Evolutionary conservation across 208 protist species (phyloP).

Genomic region (Crithidia sp.): DNA sequence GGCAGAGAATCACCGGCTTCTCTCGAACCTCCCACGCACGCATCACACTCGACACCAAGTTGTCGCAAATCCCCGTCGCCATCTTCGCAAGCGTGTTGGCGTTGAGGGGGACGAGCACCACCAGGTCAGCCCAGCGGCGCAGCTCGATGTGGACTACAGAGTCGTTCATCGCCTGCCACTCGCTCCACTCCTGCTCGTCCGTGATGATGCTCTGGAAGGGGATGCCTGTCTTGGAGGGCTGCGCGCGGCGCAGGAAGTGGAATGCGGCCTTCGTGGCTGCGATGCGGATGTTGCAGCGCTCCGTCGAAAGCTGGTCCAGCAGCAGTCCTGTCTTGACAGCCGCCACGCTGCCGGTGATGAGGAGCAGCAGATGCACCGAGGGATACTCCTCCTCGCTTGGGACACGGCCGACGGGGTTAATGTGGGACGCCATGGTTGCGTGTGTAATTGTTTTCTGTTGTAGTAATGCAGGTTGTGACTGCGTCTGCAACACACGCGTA

Average conservation of each 20-base stretch:
- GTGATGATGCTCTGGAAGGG: constrained; percentile 83
- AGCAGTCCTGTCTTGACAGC: constrained; percentile 87
- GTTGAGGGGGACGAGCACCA: constrained; percentile 96
- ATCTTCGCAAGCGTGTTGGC: constrained; percentile 98
- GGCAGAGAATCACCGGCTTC: constrained; percentile 95
- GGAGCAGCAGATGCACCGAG: constrained; percentile 77
- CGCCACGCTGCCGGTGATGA: constrained; percentile 90
- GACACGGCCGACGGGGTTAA: neutral
- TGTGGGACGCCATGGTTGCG: constrained; percentile 5
- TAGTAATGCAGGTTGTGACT: neutral
- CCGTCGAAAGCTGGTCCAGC: constrained; percentile 68
- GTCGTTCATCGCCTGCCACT: constrained; percentile 88
- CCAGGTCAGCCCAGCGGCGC: constrained; percentile 94
- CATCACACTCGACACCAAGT: constrained; percentile 95
- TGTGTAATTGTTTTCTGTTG: neutral
- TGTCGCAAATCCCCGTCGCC: constrained; percentile 94
- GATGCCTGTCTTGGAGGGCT: constrained; percentile 60
- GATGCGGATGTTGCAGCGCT: constrained; percentile 82
- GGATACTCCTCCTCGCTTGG: constrained; percentile 38
- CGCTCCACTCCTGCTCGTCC: constrained; percentile 83
- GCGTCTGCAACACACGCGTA: too few species aligned
- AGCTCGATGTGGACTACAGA: constrained; percentile 94
- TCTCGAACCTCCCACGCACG: constrained; percentile 94
- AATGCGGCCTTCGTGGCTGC: constrained; percentile 80
- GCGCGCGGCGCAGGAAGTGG: constrained; percentile 77